Conservation (phyloP, 495 filamentous ascomycete species). For the Beverwykella pulmonaria region DNA sequence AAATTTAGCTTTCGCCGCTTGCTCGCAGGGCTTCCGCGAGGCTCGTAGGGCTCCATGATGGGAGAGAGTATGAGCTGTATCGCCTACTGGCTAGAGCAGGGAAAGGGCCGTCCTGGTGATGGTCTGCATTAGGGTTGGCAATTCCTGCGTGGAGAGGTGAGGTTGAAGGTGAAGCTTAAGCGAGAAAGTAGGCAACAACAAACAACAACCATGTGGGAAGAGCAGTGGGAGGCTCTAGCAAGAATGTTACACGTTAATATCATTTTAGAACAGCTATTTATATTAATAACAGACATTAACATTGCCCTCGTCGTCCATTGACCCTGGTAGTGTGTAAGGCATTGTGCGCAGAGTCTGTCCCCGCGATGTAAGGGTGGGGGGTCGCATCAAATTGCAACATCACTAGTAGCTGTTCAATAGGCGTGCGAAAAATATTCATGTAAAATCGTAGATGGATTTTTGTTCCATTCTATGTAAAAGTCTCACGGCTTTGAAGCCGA, state of each 20-base stretch:
- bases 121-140: no score
- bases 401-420: neutral
- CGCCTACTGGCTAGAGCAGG: no score
- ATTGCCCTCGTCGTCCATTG: no score
- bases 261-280: no score
- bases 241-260: no score
- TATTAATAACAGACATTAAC: no score
- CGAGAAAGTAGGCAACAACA: neutral
- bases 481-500: neutral
- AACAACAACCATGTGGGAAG: neutral
- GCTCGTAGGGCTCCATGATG: neutral
- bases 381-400: neutral
- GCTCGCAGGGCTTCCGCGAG: neutral
- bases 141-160: neutral
- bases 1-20: conserved; percentile 13
- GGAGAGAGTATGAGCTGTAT: neutral
- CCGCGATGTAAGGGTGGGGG: no score
- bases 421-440: neutral
- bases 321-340: no score
- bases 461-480: conserved; percentile 8
- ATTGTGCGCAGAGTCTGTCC: no score
- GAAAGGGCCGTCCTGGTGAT: no score
- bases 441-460: neutral
- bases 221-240: neutral
- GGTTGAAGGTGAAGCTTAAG: neutral